phyloP scores from a whole-genome alignment of 495 filamentous ascomycete species.

The Podospora sp. region DNA sequence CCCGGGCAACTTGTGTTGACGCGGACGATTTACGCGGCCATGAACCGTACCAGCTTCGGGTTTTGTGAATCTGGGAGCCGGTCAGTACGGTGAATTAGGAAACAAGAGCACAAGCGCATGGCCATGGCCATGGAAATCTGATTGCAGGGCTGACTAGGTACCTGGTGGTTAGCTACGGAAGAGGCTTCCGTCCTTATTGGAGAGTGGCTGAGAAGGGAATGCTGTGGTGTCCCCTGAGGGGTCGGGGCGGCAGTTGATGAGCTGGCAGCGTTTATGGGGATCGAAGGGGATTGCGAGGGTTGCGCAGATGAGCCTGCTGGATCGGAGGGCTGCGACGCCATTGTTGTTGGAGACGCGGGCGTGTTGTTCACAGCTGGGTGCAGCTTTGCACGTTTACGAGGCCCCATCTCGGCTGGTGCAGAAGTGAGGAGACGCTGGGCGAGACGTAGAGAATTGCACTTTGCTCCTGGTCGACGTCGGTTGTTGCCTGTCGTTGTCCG shows the following conservation, averaged over 20 bases:
- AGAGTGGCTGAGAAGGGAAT: slow-evolving; percentile 13
- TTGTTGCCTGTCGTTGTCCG: slow-evolving; percentile 7
- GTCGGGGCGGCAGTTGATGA: slow-evolving; percentile 18
- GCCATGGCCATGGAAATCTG: background rate
- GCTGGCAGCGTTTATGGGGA: slow-evolving; percentile 3
- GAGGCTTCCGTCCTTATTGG: background rate
- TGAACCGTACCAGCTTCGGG: slow-evolving; percentile 65
- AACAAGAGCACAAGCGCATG: background rate
- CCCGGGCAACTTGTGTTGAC: slow-evolving; percentile 74
- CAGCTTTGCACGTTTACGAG: slow-evolving; percentile 66
- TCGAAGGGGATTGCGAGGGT: slow-evolving; percentile 10
- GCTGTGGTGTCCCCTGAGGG: slow-evolving; percentile 13
- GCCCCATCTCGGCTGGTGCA: slow-evolving; percentile 47
- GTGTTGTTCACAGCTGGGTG: slow-evolving; percentile 53
- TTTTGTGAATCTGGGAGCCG: slow-evolving; percentile 54
- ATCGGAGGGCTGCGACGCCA: slow-evolving; percentile 21
- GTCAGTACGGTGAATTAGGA: slow-evolving; percentile 23
- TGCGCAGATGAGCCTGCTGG: slow-evolving; percentile 19
- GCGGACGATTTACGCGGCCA: slow-evolving; percentile 73
- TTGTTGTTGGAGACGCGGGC: slow-evolving; percentile 23
- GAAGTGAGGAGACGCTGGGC: background rate
- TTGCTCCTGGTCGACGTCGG: slow-evolving; percentile 4
- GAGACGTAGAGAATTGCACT: background rate
- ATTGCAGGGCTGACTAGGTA: slow-evolving; percentile 12
- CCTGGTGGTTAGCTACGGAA: slow-evolving; percentile 19